Base-by-base conservation (phyloP, 352 stramenopile species). In the Pythium diclinum region DNA sequence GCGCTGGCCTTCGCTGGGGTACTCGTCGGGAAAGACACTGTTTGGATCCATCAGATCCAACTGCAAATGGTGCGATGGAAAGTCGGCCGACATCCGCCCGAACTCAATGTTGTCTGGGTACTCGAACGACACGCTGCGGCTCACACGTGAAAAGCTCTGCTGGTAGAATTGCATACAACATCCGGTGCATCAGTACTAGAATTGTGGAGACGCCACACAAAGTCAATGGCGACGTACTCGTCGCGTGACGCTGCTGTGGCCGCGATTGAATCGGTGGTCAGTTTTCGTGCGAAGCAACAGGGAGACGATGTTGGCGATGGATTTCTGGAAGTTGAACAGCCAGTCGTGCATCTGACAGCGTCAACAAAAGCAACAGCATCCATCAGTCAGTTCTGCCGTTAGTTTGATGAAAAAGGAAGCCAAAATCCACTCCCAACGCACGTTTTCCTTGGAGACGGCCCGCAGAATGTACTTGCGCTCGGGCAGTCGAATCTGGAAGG, bases 251-350 rank as follows among this genome's bases (percentile, higher is more conserved):
- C 72, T 79, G 65, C 77, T 81, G 62, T 71, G 77, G 47, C 79
- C 65, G 8, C 80, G 71, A 48, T 78, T 81, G 48, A 79, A 74
- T 23, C 79, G 74, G 65, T 85, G 67, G 56, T 84, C 77, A 17
- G 69, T 58, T 64, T 91, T 83, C 46, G 75, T 78, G 61, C 85
- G 81, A 49, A 87, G 83, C 25, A 95, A 65, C 32, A 87, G 74
- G 6, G 81, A 91, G 23, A 95, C 82, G 47, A 95, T 91, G 66
- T 87, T 95, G 14, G 87, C 87, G 44, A 95, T 95, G 49, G 84
- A 95, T 75, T 91, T 88, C 58, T 95, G 87, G 70, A 95, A 95
- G 40, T 93, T 92, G 73, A 95, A 95, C 28, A 95, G 69, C 87
- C 87, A 95, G 61, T 93, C 82, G 59, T 93, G 84, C 87, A 95